Evolutionary conservation across 2,329 filamentous ascomycete species (phyloP).

Genomic region (Rutstroemia sp.): DNA sequence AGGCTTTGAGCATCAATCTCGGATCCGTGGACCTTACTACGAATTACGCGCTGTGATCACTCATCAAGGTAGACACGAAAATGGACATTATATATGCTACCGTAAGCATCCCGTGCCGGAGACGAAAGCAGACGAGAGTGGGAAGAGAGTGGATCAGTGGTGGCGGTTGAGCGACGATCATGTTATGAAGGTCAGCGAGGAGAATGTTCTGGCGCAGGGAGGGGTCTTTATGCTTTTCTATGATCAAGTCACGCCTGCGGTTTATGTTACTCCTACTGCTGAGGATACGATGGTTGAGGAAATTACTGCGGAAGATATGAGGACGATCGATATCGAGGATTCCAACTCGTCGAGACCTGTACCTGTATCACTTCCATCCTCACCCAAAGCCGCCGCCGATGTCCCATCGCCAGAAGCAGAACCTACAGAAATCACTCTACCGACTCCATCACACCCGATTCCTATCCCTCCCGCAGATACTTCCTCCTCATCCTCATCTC

Average conservation of each 20-base stretch:
- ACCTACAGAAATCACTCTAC: too few relatives aligned
- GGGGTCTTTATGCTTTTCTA: constrained; percentile 98
- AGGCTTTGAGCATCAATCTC: constrained; percentile 42
- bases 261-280: not conserved
- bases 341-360: too few relatives aligned
- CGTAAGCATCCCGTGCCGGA: constrained; percentile 51
- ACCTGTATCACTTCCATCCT: too few relatives aligned
- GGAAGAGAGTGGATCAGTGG: constrained; percentile 49
- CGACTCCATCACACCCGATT: too few relatives aligned
- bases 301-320: constrained; percentile 10
- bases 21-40: constrained; percentile 55
- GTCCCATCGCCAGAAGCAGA: too few relatives aligned
- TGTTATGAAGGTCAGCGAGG: constrained; percentile 66
- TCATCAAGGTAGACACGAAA: constrained; percentile 86
- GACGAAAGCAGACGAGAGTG: constrained; percentile 23
- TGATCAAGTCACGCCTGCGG: constrained; percentile 55
- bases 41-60: constrained; percentile 78
- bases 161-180: constrained; percentile 88
- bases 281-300: not conserved
- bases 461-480: too few relatives aligned
- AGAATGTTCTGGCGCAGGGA: constrained; percentile 62
- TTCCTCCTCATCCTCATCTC: too few relatives aligned
- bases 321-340: constrained; percentile 10
- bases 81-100: constrained; percentile 93
- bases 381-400: too few relatives aligned